Base-by-base conservation (phyloP, 1,284 basidiomycete genomes). In the Porodaedalea pini region DNA sequence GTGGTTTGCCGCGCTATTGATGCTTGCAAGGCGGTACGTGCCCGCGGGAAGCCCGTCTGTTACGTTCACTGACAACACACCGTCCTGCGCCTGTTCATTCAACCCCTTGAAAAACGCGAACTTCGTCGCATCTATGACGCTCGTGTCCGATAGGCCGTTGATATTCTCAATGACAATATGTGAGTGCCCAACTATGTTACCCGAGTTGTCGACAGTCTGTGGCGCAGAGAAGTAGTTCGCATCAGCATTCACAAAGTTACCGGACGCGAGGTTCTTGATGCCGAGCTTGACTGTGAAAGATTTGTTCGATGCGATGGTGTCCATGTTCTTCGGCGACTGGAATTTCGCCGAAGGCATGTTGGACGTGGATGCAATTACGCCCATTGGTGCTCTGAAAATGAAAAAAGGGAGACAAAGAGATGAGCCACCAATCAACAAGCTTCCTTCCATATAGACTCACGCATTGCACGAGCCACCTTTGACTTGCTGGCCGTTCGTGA, bases 41-140 rank as follows among this genome's bases (percentile, higher is more conserved):
- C 84, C 84, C 27, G 73, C 75, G 25, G 80, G 73, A 13, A 86
- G 74, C 58, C 84, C 85, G 29, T 70, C 71, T 1, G 71, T 68
- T 25, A 86, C 79, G 21, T 70, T 69, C 8, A 75, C 75, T 40
- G 72, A 72, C 32, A 85, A 71, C 7, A 79, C 64, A 27, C 82
- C 83, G 58, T 76, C 73, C 32, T 65, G 64, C 31, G 70, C 71
- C 8, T 74, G 72, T 23, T 66, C 71, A 64, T 83, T 79, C 39
- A 83, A 61, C 43, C 82, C 83, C 72, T 83, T 81, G 81, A 85
- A 86, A 73, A 85, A 86, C 3, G 73, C 76, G 66, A 83, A 83
- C 37, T 64, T 65, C 40, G 65, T 72, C 6, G 83, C 78, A 68
- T 85, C 73, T n/a, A 72, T 69, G n/a, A 75, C 68, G 1, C 67